Evolutionary conservation across 257 asterid genomes (phyloP), one percentile per base, ranked within the genome.

Genomic region (Jacaranda copaia): DNA sequence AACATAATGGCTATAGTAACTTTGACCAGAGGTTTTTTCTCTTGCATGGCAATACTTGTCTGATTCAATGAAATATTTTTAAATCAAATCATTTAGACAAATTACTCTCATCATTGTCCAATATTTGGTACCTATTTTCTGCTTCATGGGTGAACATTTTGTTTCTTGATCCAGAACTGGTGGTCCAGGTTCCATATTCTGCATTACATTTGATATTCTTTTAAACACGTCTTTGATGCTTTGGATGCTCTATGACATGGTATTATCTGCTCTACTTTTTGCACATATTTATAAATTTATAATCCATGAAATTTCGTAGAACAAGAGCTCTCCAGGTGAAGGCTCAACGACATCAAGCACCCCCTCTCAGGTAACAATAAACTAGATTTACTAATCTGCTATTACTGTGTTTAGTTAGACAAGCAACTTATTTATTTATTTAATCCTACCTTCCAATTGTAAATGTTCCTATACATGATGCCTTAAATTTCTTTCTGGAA

Each of bases 291-390:
- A 49, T 73, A 56, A 78, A 36, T 3, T 35, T 53, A 2, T 8
- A 7, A 35, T 15, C 48, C 68, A 11, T 70, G 25, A 35, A 70
- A 61, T 71, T 60, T 80, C 82, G 80, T 74, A 91, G 95, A 85
- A 70, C 75, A 88, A 89, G 88, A 85, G 71, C 59, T 45, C 95
- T 7, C 19, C 90, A 14, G 87, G 90, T 66, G 97, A 82, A 73
- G 95, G 93, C 53, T 91, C 97, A 53, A 84, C 90, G 36, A 57
- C 84, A 13, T 82, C 95, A 39, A 55, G 87, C 87, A n/a, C 85
- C 95, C 62, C 85, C 67, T 68, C 78, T 60, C 86, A 84, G 93
- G 97, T 91, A 84, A 67, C n/a, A 51, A 61, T 42, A 36, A 59
- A 32, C 11, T 45, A 42, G 32, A 13, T 43, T 53, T 68, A 39